phyloP scores from a whole-genome alignment of 2,329 filamentous ascomycete species.

The Harringtonia aguacate region DNA sequence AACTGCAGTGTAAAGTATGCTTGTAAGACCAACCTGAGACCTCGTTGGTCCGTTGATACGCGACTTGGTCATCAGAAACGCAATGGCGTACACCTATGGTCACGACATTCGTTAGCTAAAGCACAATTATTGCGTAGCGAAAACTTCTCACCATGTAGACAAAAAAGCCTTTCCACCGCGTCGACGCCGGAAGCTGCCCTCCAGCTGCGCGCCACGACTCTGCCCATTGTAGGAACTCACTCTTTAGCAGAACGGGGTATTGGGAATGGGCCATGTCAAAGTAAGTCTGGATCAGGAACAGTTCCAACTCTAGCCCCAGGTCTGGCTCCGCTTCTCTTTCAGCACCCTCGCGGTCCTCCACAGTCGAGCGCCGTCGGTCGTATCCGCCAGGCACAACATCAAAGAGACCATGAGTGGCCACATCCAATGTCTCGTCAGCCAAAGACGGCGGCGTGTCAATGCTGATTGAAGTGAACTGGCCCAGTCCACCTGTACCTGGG shows the following conservation, averaged over 20 bases:
- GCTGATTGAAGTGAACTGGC: too few relatives aligned
- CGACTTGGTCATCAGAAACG: slow-evolving; percentile 10
- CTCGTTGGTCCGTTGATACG: slow-evolving; percentile 6
- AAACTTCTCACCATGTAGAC: slow-evolving; percentile 14
- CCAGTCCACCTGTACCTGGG: too few relatives aligned
- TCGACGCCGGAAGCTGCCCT: not conserved
- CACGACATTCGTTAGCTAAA: too few relatives aligned
- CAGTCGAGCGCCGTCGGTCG: not conserved
- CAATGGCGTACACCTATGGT: slow-evolving; percentile 10
- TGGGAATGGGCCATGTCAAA: slow-evolving; percentile 16
- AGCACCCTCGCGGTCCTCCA: too few relatives aligned
- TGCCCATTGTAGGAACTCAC: slow-evolving; percentile 11
- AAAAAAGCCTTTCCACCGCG: slow-evolving; percentile 17
- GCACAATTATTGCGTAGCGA: too few relatives aligned
- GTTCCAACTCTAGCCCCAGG: slow-evolving; percentile 9
- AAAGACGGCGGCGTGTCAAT: too few relatives aligned
- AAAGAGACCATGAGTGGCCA: too few relatives aligned
- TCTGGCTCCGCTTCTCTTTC: too few relatives aligned
- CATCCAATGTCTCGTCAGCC: too few relatives aligned
- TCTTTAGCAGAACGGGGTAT: slow-evolving; percentile 12
- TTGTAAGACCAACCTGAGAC: not conserved
- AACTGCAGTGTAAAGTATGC: too few relatives aligned
- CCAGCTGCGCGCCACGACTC: not conserved
- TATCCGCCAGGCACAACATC: too few relatives aligned
- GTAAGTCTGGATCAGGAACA: slow-evolving; percentile 15